Percentiles rank a stretch among this genome's conserved stretches.
These are phyloP conservation scores for Escallonia herrerae DNA, from an alignment of 129 eudicot genomes.

Conservation along the genomic window DNA sequence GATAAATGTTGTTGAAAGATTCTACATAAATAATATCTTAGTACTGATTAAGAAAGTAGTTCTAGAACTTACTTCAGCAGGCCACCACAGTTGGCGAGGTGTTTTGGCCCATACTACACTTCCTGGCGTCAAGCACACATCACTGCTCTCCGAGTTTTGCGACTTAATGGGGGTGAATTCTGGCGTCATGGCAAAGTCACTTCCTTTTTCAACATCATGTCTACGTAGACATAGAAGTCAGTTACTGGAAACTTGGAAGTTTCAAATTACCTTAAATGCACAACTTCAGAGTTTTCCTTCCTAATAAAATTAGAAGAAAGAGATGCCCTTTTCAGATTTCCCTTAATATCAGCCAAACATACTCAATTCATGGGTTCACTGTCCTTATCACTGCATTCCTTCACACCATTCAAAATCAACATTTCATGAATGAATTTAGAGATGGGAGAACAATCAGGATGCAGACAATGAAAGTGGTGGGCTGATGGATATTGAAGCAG, in stretches of 20 bases:
- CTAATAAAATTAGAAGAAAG: not conserved
- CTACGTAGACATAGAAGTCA: slow-evolving; percentile 11
- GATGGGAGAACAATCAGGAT: no score
- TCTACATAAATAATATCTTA: not conserved
- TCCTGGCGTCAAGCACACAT: slow-evolving; percentile 32
- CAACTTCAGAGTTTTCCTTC: not conserved
- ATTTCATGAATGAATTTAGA: no score
- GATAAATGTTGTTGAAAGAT: not conserved
- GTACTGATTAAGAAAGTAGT: not conserved
- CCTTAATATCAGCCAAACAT: slow-evolving; percentile 1
- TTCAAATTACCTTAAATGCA: not conserved
- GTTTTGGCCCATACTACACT: slow-evolving; percentile 42
- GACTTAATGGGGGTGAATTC: slow-evolving; percentile 31
- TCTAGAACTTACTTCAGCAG: slow-evolving; percentile 33
- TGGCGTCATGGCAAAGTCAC: slow-evolving; percentile 10
- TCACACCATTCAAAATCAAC: no score
- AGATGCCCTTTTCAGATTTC: not conserved
- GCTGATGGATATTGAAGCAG: no score
- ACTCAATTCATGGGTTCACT: not conserved
- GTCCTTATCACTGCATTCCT: not conserved
- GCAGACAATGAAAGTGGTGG: no score
- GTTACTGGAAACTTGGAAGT: not conserved
- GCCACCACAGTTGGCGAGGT: slow-evolving; percentile 29
- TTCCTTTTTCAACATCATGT: slow-evolving; percentile 12
- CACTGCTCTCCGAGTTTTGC: slow-evolving; percentile 18